Base-by-base conservation (phyloP, 139 green algal genomes). In the Marvania coccoides region DNA sequence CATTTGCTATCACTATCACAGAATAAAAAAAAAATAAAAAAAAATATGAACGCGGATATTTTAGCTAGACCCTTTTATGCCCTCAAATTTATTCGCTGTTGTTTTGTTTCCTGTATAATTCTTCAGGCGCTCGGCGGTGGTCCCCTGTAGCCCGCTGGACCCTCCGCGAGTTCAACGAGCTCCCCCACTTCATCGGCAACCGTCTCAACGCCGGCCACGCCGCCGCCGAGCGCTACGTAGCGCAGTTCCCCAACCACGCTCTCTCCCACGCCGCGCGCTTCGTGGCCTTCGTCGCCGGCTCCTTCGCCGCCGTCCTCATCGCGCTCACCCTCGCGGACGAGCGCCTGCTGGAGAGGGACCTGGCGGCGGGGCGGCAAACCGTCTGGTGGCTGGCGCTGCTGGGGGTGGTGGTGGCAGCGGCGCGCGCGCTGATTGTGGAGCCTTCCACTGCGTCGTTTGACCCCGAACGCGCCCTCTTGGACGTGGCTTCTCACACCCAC, bases 81-180 rank as follows among this genome's bases (percentile, higher is more conserved):
- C n/a, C 42, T 28, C 19, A 19, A 51, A 28, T 51, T 51, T 19
- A 51, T 47, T 61, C 9, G 7, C 12, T 28, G 14, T 61, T 47
- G 15, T 26, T 1, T 33, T 48, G 51, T 56, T 45, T 63, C 7
- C 30, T 29, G 7, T 23, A n/a, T 8, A 68, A 0, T 15, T 19
- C 7, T 60, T 59, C 70, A 42, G 82, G 74, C n/a, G 76, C 81
- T 28, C 76, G 88, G 8, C 74, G 82, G 29, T 96, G 90, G 90
- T 87, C 74, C 10, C 70, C 75, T 1, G 70, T 91, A 4, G 90
- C 93, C 5, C 53, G 61, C 24, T 97, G 90, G 90, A 75, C 73
- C 10, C 75, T 98, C 47, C 69, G 91, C 0, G 93, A 98, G 77
- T 91, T 96, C 55, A 98, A 98, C 61, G 94, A 99, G 84, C 71